Conservation (phyloP, 2,329 filamentous ascomycete genomes). For the Scytalidium sp. region DNA sequence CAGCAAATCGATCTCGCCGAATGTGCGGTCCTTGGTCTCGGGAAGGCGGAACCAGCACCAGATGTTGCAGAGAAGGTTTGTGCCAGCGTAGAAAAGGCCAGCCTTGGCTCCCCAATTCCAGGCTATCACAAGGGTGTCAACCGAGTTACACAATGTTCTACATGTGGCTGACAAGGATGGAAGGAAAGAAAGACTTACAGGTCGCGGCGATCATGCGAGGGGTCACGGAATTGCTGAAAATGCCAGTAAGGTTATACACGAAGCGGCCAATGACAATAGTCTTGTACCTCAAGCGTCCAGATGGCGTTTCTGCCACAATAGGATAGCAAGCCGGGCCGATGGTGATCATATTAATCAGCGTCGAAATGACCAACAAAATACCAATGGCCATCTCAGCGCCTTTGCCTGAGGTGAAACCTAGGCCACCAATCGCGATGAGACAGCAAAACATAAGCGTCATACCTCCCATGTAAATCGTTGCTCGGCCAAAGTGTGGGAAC, state of each 20-base stretch:
- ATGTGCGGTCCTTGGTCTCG: slow-evolving; percentile 74
- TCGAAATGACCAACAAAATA: slow-evolving; percentile 28
- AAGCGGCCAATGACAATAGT: slow-evolving; percentile 23
- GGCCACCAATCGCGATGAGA: slow-evolving; percentile 68
- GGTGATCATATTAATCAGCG: slow-evolving; percentile 31
- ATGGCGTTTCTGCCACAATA: slow-evolving; percentile 23
- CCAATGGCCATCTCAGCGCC: slow-evolving; percentile 31
- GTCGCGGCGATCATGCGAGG: slow-evolving; percentile 20
- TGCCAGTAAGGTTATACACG: slow-evolving; percentile 23
- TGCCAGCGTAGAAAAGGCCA: slow-evolving; percentile 27
- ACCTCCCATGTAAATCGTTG: slow-evolving; percentile 38
- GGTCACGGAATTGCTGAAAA: slow-evolving; percentile 24
- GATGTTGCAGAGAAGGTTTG: slow-evolving; percentile 25
- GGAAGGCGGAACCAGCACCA: slow-evolving; percentile 55
- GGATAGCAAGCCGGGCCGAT: slow-evolving; percentile 28
- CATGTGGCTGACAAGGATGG: background rate
- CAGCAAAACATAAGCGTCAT: slow-evolving; percentile 36
- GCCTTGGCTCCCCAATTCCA: slow-evolving; percentile 30
- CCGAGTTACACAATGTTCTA: background rate
- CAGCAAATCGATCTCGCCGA: slow-evolving; percentile 78
- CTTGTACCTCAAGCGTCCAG: slow-evolving; percentile 20
- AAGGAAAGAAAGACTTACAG: background rate
- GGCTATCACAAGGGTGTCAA: slow-evolving; percentile 6
- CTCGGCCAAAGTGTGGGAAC: slow-evolving; percentile 36
- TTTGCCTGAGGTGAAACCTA: slow-evolving; percentile 81